phyloP scores from a whole-genome alignment of 2,329 filamentous ascomycete species.

The Ophiostoma quercus region DNA sequence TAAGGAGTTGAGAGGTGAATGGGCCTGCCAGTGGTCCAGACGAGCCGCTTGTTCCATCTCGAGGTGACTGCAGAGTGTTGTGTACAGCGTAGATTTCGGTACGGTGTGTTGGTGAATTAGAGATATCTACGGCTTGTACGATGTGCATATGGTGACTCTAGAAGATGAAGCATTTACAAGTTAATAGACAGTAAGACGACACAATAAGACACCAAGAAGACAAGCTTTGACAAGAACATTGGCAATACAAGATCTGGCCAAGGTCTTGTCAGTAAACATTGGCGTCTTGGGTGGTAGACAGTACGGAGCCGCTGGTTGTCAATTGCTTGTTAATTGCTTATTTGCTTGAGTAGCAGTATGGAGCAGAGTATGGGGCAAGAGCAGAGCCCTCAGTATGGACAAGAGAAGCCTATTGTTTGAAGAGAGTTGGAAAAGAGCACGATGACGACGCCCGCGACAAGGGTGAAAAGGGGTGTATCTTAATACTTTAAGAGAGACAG shows the following conservation, averaged over 20 bases:
- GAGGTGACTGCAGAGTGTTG: too few relatives aligned
- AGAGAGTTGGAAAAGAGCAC: background rate
- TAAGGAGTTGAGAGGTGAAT: background rate
- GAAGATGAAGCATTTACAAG: too few relatives aligned
- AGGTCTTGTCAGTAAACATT: background rate
- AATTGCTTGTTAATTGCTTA: background rate
- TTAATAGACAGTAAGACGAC: background rate
- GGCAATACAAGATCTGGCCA: conserved; percentile 7
- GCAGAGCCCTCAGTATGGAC: background rate
- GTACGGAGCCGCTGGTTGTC: background rate
- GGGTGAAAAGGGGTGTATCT: background rate
- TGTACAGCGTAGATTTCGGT: too few relatives aligned
- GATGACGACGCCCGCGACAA: conserved; percentile 4
- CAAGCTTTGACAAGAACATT: conserved; percentile 11
- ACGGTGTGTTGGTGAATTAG: too few relatives aligned
- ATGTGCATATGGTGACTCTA: too few relatives aligned
- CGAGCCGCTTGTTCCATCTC: background rate
- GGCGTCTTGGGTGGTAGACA: conserved; percentile 3
- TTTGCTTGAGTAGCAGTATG: background rate
- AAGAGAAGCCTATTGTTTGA: background rate
- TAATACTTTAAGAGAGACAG: background rate
- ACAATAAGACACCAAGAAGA: background rate
- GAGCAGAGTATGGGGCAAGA: background rate
- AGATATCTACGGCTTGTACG: too few relatives aligned
- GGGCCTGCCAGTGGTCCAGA: background rate